Conservation (phyloP, 2,329 filamentous ascomycete genomes). For the Sporothrix curviconia region DNA sequence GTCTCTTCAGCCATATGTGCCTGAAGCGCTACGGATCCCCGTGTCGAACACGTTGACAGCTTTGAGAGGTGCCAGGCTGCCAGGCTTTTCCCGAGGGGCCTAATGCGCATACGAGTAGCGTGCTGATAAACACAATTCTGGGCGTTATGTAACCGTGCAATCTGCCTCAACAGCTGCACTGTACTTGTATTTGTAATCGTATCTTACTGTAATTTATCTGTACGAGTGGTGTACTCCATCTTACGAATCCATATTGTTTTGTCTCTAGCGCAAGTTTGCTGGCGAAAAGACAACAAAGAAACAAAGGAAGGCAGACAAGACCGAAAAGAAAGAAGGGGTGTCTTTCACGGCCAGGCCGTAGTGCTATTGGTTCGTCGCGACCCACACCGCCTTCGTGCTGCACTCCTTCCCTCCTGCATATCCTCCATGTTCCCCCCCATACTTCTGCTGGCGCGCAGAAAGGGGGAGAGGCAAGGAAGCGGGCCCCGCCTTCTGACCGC, state of each 20-base stretch:
- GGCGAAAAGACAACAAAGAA: constrained; percentile 6
- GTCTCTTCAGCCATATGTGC: neutral
- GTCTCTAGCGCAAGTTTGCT: neutral
- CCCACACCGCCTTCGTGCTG: constrained; percentile 13
- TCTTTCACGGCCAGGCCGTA: constrained; percentile 4
- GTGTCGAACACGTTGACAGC: neutral
- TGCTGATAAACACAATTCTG: neutral
- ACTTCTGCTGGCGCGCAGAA: neutral
- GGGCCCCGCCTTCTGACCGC: constrained; percentile 3
- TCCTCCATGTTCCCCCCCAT: neutral
- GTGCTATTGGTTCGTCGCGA: constrained; percentile 11
- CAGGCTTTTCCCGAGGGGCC: neutral
- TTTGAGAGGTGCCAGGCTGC: neutral
- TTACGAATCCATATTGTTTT: too few species aligned
- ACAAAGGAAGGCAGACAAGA: neutral
- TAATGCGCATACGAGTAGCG: neutral
- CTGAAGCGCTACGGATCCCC: neutral
- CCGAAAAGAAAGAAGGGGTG: neutral
- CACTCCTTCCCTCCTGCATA: constrained; percentile 18
- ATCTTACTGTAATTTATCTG: neutral
- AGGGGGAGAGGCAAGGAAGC: neutral
- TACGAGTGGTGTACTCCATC: too few species aligned
- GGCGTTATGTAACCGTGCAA: too few species aligned
- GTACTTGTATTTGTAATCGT: neutral
- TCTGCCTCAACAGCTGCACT: too few species aligned